Evolutionary conservation across 1,139 yeast genomes (phyloP).

Genomic region (Pichia sorboxylosa): DNA sequence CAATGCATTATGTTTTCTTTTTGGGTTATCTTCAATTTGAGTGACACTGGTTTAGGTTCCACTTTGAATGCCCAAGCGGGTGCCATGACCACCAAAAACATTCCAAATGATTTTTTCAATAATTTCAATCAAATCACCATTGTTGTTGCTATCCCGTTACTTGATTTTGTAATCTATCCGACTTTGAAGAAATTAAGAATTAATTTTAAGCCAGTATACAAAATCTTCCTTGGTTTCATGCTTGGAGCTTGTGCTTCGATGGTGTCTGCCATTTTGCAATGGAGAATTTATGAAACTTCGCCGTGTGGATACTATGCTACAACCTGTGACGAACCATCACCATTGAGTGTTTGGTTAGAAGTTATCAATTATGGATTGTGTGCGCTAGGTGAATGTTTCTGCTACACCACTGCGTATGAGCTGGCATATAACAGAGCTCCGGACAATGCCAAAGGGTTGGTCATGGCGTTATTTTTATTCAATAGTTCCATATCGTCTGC

Average conservation of each 20-base stretch:
- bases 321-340: slow-evolving; percentile 32
- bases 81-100: slow-evolving; percentile 51
- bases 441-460: slow-evolving; percentile 53
- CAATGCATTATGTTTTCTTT: slow-evolving; percentile 52
- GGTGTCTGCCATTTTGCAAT: slow-evolving; percentile 30
- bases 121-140: slow-evolving; percentile 59
- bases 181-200: slow-evolving; percentile 40
- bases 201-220: slow-evolving; percentile 24
- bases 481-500: slow-evolving; percentile 51
- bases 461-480: slow-evolving; percentile 57
- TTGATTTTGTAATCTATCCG: slow-evolving; percentile 48
- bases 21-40: slow-evolving; percentile 48
- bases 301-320: slow-evolving; percentile 65
- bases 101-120: slow-evolving; percentile 59
- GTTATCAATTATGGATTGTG: slow-evolving; percentile 39
- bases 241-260: slow-evolving; percentile 57
- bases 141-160: slow-evolving; percentile 49
- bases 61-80: slow-evolving; percentile 56
- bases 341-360: slow-evolving; percentile 48
- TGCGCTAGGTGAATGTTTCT: slow-evolving; percentile 60
- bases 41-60: slow-evolving; percentile 53
- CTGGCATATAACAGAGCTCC: slow-evolving; percentile 63
- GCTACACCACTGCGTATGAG: slow-evolving; percentile 56
- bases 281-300: slow-evolving; percentile 59
- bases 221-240: slow-evolving; percentile 61